Base-by-base conservation (phyloP, 2,329 filamentous ascomycete genomes). In the Hymenoscyphus linearis region DNA sequence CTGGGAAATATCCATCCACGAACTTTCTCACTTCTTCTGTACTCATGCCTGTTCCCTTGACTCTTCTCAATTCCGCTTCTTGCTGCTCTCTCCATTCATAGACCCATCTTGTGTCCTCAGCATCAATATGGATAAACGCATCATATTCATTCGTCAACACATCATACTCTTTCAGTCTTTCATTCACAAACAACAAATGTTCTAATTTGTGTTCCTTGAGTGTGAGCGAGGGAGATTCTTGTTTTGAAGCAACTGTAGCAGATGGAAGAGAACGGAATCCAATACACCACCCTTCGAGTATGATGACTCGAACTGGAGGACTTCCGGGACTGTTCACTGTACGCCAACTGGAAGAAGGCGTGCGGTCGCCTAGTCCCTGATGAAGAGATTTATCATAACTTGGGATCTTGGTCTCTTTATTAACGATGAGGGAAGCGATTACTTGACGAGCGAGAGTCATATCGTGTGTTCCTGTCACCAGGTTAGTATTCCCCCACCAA, bases 261-360 rank as follows among this genome's bases (percentile, higher is more conserved):
- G 78, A 73, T 18, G 76, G 69, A 25, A 88, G 74, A 0, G 85
- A 75, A 9, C 82, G 80, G 71, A 90, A 90, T 0, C 87, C 87
- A 2, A 90, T 81, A 72, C 85, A 89, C 87, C 87, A 90, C 1
- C 87, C 87, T 72, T 90, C 87, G 64, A 90, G 87, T 26, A 90
- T 80, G 0, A 90, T 78, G 1, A 89, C 79, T 3, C 76, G 66
- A 26, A 74, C 73, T 6, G 59, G 62, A 1, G 59, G 50, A 35
- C 64, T 50, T 13, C 34, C 60, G 3, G 74, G 72, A 1, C 55
- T 62, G 37, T 78, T 77, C 10, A 81, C 76, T 1, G 52, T 67
- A 40, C 79, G 74, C 85, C 86, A 89, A 36, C 77, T 69, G 2
- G 68, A 70, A 40, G 78, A 69, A 0, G 82, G 78, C 1, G 80